These are phyloP conservation scores for Logfia minima DNA, from an alignment of 129 eudicot species.

Conservation along the genomic window DNA sequence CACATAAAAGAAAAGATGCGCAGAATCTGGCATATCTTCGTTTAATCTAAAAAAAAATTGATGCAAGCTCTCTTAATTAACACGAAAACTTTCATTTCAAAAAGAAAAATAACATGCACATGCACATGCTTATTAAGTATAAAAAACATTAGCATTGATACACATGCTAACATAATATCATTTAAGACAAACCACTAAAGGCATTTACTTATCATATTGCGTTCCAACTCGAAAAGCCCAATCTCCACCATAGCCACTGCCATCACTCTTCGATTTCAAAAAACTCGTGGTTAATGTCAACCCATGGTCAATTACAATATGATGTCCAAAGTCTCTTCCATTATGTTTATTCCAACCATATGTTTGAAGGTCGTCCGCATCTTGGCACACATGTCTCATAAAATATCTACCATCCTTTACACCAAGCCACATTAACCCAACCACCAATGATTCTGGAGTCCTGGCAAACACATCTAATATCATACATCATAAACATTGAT, in stretches of 20 bases:
- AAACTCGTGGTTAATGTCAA: constrained; percentile 72
- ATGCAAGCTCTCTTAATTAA: constrained; percentile 6
- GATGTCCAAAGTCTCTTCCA: constrained; percentile 96
- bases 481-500: constrained; percentile 20
- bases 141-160: neutral
- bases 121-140: neutral
- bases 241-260: constrained; percentile 96
- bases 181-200: neutral
- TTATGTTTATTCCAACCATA: constrained; percentile 94
- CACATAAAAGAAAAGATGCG: constrained; percentile 89
- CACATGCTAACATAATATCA: neutral
- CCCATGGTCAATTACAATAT: constrained; percentile 66
- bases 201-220: constrained; percentile 55
- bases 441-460: constrained; percentile 78
- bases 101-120: constrained; percentile 6
- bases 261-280: constrained; percentile 62
- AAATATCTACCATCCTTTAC: constrained; percentile 72
- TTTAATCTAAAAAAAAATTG: constrained; percentile 25
- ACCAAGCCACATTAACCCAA: constrained; percentile 97
- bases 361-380: constrained; percentile 78
- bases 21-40: constrained; percentile 44
- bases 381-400: constrained; percentile 88
- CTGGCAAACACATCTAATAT: constrained; percentile 45
- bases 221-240: constrained; percentile 84
- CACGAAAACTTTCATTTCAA: neutral